A percentile compares a stretch with the other conserved stretches of the same genome.
These are phyloP conservation scores for Ogataea siamensis DNA, from an alignment of 805 yeast species.

Conservation along the genomic window DNA sequence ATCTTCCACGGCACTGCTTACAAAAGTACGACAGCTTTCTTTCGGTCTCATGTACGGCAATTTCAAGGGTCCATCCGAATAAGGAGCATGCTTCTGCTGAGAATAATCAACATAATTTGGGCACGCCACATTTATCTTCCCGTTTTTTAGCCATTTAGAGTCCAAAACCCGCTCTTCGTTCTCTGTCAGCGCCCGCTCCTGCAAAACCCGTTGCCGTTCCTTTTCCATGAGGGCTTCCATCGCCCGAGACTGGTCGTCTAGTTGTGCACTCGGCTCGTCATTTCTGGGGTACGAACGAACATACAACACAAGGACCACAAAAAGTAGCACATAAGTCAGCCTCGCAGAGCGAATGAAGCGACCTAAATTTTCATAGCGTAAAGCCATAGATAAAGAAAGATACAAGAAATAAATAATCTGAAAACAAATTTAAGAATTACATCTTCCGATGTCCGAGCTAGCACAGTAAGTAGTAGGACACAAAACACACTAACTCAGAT, in stretches of 20 bases:
- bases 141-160: slow-evolving; percentile 25
- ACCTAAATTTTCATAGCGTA: slow-evolving; percentile 11
- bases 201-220: slow-evolving; percentile 1
- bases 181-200: neutral
- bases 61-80: slow-evolving; percentile 49
- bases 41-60: slow-evolving; percentile 79
- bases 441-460: slow-evolving; percentile 31
- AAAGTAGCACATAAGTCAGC: slow-evolving; percentile 15
- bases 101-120: slow-evolving; percentile 66
- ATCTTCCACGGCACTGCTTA: slow-evolving; percentile 58
- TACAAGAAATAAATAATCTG: neutral
- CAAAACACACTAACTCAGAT: slow-evolving; percentile 24
- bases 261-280: slow-evolving; percentile 6
- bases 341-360: slow-evolving; percentile 18
- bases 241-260: slow-evolving; percentile 2
- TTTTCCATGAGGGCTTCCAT: neutral
- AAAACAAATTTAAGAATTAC: neutral
- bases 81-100: slow-evolving; percentile 51
- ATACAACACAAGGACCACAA: slow-evolving; percentile 10
- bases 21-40: slow-evolving; percentile 68
- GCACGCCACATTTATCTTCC: slow-evolving; percentile 37
- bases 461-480: slow-evolving; percentile 26
- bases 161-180: neutral
- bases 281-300: slow-evolving; percentile 2
- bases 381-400: slow-evolving; percentile 11